Conservation (phyloP, 2,329 filamentous ascomycete species). For the Fusarium paranaense region DNA sequence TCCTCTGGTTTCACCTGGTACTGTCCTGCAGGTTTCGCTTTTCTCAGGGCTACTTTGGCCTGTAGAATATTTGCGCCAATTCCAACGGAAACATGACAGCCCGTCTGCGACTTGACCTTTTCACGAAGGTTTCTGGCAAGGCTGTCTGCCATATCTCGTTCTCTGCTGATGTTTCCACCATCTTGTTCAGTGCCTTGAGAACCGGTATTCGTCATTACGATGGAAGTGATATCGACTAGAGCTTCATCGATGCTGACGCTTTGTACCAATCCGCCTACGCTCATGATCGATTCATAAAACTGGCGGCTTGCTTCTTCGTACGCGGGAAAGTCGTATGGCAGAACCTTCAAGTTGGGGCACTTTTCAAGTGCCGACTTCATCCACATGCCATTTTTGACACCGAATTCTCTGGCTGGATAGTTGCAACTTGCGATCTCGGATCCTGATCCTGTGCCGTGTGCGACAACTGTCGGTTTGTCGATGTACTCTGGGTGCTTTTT, state of each 20-base stretch:
- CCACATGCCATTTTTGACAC: constrained; percentile 99
- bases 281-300: constrained; percentile 88
- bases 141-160: constrained; percentile 82
- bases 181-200: constrained; percentile 72
- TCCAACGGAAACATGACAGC: constrained; percentile 90
- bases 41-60: constrained; percentile 89
- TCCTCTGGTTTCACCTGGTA: constrained; percentile 87
- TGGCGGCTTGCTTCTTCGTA: constrained; percentile 91
- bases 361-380: constrained; percentile 90
- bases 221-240: constrained; percentile 81
- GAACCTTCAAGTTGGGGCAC: constrained; percentile 85
- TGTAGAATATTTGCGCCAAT: constrained; percentile 92
- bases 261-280: constrained; percentile 85
- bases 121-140: constrained; percentile 74
- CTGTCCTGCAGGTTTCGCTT: constrained; percentile 94
- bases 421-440: constrained; percentile 99
- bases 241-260: constrained; percentile 98
- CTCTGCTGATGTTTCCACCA: constrained; percentile 78
- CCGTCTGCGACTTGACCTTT: constrained; percentile 78
- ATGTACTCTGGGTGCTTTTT: constrained; percentile 80
- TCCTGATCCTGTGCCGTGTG: constrained; percentile 84
- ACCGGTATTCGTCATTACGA: constrained; percentile 74
- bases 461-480: constrained; percentile 87
- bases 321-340: constrained; percentile 95
- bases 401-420: constrained; percentile 86